phyloP scores from a whole-genome alignment of 1,139 yeast species.

The Candida glucosophila region DNA sequence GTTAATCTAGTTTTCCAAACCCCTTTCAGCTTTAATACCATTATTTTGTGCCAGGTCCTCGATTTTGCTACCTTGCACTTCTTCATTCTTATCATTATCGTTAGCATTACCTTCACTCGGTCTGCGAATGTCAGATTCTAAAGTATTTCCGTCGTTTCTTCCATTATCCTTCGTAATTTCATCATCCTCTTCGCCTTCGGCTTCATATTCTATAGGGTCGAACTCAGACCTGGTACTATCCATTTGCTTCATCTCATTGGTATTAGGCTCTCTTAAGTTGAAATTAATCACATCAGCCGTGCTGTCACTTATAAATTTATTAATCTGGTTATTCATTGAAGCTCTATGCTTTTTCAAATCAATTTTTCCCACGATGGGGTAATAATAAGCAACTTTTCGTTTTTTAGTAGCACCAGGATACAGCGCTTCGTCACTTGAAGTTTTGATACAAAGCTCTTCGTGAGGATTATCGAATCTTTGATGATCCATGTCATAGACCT shows the following conservation, averaged over 20 bases:
- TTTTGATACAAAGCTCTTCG: slow-evolving; percentile 36
- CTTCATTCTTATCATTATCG: too few species aligned
- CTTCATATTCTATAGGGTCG: slow-evolving; percentile 49
- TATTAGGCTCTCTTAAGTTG: slow-evolving; percentile 63
- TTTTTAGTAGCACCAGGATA: slow-evolving; percentile 23
- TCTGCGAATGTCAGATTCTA: too few species aligned
- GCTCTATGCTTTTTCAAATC: slow-evolving; percentile 79
- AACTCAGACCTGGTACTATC: slow-evolving; percentile 60
- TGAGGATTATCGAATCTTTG: slow-evolving; percentile 36
- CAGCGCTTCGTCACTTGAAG: slow-evolving; percentile 50
- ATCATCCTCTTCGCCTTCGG: slow-evolving; percentile 7
- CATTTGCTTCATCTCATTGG: slow-evolving; percentile 58
- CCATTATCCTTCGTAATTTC: too few species aligned
- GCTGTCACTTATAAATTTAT: slow-evolving; percentile 41
- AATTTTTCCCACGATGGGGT: slow-evolving; percentile 70
- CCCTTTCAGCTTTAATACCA: too few species aligned
- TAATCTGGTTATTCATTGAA: slow-evolving; percentile 37
- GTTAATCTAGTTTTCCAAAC: too few species aligned
- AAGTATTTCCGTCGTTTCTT: too few species aligned
- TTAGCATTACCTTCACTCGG: too few species aligned
- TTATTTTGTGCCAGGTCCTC: too few species aligned
- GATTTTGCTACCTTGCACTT: too few species aligned
- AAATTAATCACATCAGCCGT: slow-evolving; percentile 50
- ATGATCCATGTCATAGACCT: slow-evolving; percentile 76
- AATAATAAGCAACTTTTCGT: slow-evolving; percentile 58